These are phyloP conservation scores for Cercospora nicotianae DNA, from an alignment of 2,329 filamentous ascomycete genomes.

Conservation along the genomic window DNA sequence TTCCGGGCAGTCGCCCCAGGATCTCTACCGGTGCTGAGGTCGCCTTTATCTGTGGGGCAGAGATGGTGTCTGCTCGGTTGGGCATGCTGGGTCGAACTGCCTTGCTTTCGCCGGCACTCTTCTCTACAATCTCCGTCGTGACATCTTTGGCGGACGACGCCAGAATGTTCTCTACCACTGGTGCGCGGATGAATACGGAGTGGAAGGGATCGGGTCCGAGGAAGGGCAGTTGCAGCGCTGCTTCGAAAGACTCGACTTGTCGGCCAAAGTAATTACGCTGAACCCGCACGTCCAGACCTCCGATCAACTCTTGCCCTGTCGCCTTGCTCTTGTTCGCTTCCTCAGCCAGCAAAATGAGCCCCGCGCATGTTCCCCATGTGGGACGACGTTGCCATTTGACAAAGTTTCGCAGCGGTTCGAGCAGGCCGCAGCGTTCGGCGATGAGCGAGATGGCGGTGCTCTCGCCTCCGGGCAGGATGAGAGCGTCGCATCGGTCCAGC, in stretches of 20 bases:
- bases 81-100: conserved; percentile 9
- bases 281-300: conserved; percentile 84
- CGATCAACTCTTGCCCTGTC: conserved; percentile 89
- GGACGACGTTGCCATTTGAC: conserved; percentile 83
- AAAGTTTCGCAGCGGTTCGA: conserved; percentile 83
- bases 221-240: conserved; percentile 65
- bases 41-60: conserved; percentile 57
- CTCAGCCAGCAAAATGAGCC: conserved; percentile 85
- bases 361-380: conserved; percentile 94
- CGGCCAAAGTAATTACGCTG: conserved; percentile 94
- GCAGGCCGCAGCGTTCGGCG: conserved; percentile 73
- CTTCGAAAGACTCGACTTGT: conserved; percentile 88
- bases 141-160: conserved; percentile 29
- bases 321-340: conserved; percentile 85
- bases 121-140: conserved; percentile 11
- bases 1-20: conserved; percentile 57
- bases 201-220: conserved; percentile 66
- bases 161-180: conserved; percentile 83
- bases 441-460: conserved; percentile 91
- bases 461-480: conserved; percentile 91
- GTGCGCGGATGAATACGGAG: conserved; percentile 90
- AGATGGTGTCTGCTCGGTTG: conserved; percentile 50
- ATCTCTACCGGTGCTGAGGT: conserved; percentile 57
- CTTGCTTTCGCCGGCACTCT: conserved; percentile 20
- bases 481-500: conserved; percentile 71